phyloP scores from a whole-genome alignment of 179 eudicot species.

The Camellia oleifera region DNA sequence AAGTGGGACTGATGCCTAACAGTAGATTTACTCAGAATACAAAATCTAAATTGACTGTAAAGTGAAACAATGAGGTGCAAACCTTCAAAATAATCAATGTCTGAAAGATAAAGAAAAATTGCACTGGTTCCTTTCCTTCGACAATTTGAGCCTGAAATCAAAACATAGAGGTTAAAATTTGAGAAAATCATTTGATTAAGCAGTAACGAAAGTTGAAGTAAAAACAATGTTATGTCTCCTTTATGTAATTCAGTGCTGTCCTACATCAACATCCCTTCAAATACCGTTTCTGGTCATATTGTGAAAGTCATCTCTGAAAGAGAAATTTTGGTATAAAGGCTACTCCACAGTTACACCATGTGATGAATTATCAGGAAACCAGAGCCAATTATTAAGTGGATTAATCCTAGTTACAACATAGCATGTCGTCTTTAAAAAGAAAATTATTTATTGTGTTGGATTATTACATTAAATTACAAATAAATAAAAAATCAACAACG shows the following conservation, averaged over 20 bases:
- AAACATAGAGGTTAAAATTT: slow-evolving; percentile 11
- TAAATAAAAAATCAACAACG: not conserved
- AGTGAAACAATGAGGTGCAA: slow-evolving; percentile 12
- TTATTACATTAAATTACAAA: not conserved
- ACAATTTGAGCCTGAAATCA: slow-evolving; percentile 47
- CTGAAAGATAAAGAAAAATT: slow-evolving; percentile 45
- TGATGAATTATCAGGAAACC: not conserved
- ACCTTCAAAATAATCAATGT: slow-evolving; percentile 51
- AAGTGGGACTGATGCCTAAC: not conserved
- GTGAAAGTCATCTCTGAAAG: no score
- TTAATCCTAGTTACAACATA: not conserved
- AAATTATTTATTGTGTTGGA: not conserved
- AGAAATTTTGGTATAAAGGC: no score
- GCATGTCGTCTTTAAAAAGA: not conserved
- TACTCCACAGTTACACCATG: not conserved
- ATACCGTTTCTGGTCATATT: no score
- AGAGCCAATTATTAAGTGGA: no score
- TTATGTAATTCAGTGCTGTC: no score
- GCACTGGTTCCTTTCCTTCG: slow-evolving; percentile 51
- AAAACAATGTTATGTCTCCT: no score
- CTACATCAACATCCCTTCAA: no score
- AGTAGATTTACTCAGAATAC: not conserved
- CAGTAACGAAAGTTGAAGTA: not conserved
- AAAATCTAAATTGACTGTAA: not conserved
- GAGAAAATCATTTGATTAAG: not conserved